Conservation (phyloP, 306 rosid species). For the Prinsepia uniflora region DNA sequence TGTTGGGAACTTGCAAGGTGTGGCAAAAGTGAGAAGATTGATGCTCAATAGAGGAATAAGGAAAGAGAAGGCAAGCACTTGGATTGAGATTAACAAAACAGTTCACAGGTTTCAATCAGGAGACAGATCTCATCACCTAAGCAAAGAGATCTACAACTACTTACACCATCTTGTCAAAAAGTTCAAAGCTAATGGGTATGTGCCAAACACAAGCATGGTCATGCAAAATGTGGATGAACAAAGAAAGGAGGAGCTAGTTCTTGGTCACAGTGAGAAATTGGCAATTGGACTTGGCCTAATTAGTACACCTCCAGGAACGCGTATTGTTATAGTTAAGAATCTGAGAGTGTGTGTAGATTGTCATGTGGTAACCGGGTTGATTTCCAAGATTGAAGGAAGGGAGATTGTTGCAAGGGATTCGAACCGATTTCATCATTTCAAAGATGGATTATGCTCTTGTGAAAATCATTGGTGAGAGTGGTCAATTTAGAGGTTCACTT, state of each 20-base stretch:
- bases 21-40: conserved; percentile 27
- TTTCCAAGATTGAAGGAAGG: conserved; percentile 29
- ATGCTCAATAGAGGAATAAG: conserved; percentile 22
- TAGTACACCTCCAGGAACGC: conserved; percentile 5
- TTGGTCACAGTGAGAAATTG: conserved; percentile 27
- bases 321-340: conserved; percentile 24
- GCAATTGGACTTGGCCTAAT: conserved; percentile 27
- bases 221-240: conserved; percentile 26
- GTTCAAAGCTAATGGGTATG: conserved; percentile 23
- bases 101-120: conserved; percentile 29
- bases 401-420: conserved; percentile 29
- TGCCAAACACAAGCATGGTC: conserved; percentile 29
- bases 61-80: conserved; percentile 29
- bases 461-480: conserved; percentile 26
- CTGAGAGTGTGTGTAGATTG: conserved; percentile 27
- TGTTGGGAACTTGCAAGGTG: conserved; percentile 27
- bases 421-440: conserved; percentile 29
- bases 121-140: conserved; percentile 27
- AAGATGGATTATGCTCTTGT: conserved; percentile 27
- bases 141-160: conserved; percentile 20
- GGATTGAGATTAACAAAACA: conserved; percentile 30
- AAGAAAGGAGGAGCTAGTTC: conserved; percentile 22
- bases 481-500: neutral
- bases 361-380: conserved; percentile 9
- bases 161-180: conserved; percentile 15